A percentile compares a stretch with the other conserved stretches of the same genome.
phyloP scores from a whole-genome alignment of 805 yeast genomes.

The Cephaloascus albidus region DNA sequence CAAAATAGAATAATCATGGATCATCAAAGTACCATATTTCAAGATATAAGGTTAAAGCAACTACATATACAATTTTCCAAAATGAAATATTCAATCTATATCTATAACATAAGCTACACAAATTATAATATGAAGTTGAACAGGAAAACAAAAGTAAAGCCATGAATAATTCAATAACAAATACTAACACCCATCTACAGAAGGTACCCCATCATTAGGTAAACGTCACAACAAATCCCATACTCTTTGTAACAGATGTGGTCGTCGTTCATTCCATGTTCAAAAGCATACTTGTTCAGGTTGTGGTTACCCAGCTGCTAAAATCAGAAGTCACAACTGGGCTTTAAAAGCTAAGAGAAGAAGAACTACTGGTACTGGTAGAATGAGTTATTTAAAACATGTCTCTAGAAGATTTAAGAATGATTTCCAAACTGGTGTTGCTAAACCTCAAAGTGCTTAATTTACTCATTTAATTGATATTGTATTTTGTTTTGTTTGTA shows the following conservation, averaged over 20 bases:
- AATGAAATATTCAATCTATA: too few relatives aligned
- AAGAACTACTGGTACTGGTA: conserved; percentile 99
- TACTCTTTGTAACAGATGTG: conserved; percentile 99
- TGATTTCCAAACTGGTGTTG: conserved; percentile 91
- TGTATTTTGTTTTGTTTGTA: too few relatives aligned
- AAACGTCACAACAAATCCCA: conserved; percentile 99
- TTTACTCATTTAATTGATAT: too few relatives aligned
- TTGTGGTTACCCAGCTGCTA: conserved; percentile 99
- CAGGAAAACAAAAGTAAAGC: too few relatives aligned
- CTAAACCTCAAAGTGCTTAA: conserved; percentile 60
- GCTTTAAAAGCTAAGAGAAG: conserved; percentile 99
- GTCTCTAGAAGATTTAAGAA: conserved; percentile 98
- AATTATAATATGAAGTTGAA: too few relatives aligned
- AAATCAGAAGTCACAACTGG: conserved; percentile 99
- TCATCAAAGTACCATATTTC: too few relatives aligned
- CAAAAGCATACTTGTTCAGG: conserved; percentile 99
- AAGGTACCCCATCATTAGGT: conserved; percentile 99
- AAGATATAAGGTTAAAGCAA: too few relatives aligned
- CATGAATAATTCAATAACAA: too few relatives aligned
- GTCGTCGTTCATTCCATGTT: conserved; percentile 96
- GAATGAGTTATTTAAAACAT: conserved; percentile 96
- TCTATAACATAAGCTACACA: too few relatives aligned
- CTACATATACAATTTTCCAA: too few relatives aligned
- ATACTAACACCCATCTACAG: conserved; percentile 34
- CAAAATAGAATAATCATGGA: too few relatives aligned